Base-by-base conservation (phyloP, 129 eudicot species). In the Pseudognaphalium luteoalbum region DNA sequence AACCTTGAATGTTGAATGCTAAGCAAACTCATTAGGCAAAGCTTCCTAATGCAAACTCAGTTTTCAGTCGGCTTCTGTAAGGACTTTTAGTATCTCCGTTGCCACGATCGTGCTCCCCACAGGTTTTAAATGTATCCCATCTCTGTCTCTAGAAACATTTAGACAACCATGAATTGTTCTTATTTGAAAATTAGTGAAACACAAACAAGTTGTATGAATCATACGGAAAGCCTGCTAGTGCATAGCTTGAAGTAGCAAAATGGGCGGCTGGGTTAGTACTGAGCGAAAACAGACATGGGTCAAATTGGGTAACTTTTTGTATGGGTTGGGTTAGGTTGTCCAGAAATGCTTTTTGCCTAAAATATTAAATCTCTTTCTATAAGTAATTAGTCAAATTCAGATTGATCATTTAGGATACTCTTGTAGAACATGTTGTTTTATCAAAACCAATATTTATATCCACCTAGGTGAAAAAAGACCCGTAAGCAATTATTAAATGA, bases 11-110 rank as follows among this genome's bases (percentile, higher is more conserved):
- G 44, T 39, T 39, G 19, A 51, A 51, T 11, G 57, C 58, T 52
- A 52, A 52, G 58, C 58, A 52, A 52, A 52, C 58, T 52, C 58
- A 52, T 5, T 52, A 52, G 58, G 58, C 58, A 52, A 52, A 52
- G 58, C 58, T 52, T 52, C 58, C 20, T 6, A 16, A 52, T 52
- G 58, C 20, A 52, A 4, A 52, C 58, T 52, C 58, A 21, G 58
- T 52, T 52, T 52, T 21, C 58, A 52, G 58, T 52, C 21, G 20
- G 58, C 19, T 52, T 52, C 58, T 17, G 20, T 16, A 52, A 52
- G n/a, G 58, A 16, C 58, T 52, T 54, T 54, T 6, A 54, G 60
- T 54, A 54, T 54, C 60, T 52, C 58, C 9, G n/a, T 52, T 52
- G 58, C 58, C 20, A 52, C 58, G 2, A 54, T 54, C 7, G 17